phyloP scores from a whole-genome alignment of 768 basidiomycete genomes.

The Boletus rubroflammeus region DNA sequence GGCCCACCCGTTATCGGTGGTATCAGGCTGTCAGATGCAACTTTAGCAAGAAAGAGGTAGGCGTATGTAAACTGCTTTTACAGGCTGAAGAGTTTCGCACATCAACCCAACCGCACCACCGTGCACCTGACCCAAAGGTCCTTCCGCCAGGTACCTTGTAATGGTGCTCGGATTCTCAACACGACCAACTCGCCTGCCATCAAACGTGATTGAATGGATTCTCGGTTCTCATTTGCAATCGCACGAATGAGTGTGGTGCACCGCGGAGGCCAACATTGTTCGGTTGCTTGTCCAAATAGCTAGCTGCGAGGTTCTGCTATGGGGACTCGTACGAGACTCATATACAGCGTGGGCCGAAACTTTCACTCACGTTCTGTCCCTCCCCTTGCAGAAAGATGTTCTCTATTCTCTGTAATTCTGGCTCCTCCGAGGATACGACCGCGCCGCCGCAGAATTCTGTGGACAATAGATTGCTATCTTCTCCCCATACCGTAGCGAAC shows the following conservation, averaged over 20 bases:
- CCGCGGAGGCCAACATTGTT: background rate
- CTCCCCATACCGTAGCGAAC: background rate
- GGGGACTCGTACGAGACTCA: background rate
- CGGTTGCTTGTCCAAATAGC: too few species aligned
- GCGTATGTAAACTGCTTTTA: background rate
- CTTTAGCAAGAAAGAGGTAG: background rate
- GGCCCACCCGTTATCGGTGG: too few species aligned
- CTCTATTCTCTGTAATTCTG: background rate
- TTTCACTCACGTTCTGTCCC: background rate
- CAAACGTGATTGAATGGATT: too few species aligned
- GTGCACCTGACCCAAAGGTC: background rate
- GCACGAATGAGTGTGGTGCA: background rate
- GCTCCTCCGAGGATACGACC: background rate
- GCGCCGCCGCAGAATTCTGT: background rate
- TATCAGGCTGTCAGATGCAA: background rate
- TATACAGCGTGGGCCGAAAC: background rate
- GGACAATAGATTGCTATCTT: background rate
- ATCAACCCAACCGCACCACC: background rate
- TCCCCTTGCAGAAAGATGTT: background rate
- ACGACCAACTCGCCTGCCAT: background rate
- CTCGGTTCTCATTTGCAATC: background rate
- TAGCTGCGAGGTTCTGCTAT: background rate
- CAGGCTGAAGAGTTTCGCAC: background rate
- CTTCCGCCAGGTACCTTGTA: background rate
- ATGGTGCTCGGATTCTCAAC: background rate